A percentile compares a stretch with the other conserved stretches of the same genome.
Evolutionary conservation across 192 early-diverging fungal species (phyloP).

Genomic region (Coemansia sp.): DNA sequence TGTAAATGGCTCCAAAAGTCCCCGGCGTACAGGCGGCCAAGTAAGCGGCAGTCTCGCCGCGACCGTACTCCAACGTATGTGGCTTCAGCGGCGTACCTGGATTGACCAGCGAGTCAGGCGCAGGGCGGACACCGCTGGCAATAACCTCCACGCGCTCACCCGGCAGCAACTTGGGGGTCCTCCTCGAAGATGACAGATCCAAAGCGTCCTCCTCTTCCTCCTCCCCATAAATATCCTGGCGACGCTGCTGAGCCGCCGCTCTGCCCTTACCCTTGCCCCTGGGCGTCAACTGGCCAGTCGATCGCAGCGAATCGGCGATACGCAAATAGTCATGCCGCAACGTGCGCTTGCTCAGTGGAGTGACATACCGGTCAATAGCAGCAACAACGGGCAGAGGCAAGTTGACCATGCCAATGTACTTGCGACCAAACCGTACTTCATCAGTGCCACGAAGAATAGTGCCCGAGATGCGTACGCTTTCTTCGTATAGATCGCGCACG

Average conservation of each 20-base stretch:
- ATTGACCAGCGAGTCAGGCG: slow-evolving; percentile 34
- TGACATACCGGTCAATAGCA: slow-evolving; percentile 15
- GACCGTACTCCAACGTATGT: slow-evolving; percentile 72
- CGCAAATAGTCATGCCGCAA: slow-evolving; percentile 46
- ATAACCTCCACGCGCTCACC: slow-evolving; percentile 37
- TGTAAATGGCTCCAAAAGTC: slow-evolving; percentile 67
- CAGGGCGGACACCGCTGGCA: slow-evolving; percentile 28
- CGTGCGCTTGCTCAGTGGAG: slow-evolving; percentile 7
- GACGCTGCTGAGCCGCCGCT: slow-evolving; percentile 18
- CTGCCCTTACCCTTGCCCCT: slow-evolving; percentile 36
- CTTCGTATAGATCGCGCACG: slow-evolving; percentile 21
- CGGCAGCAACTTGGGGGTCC: slow-evolving; percentile 24
- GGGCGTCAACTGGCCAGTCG: slow-evolving; percentile 36
- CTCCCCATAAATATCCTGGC: slow-evolving; percentile 1
- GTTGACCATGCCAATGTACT: slow-evolving; percentile 47
- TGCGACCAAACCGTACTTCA: slow-evolving; percentile 51
- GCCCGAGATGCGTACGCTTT: slow-evolving; percentile 8
- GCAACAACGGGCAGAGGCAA: slow-evolving; percentile 23
- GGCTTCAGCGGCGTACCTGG: slow-evolving; percentile 49
- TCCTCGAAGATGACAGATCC: not conserved
- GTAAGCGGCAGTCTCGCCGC: slow-evolving; percentile 72
- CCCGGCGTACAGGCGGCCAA: slow-evolving; percentile 64
- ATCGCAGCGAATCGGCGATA: slow-evolving; percentile 46
- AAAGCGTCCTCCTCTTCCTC: slow-evolving; percentile 6
- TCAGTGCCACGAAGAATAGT: slow-evolving; percentile 44